These are phyloP conservation scores for Taiwanofungus camphoratus DNA, from an alignment of 1,284 basidiomycete genomes.

Conservation along the genomic window DNA sequence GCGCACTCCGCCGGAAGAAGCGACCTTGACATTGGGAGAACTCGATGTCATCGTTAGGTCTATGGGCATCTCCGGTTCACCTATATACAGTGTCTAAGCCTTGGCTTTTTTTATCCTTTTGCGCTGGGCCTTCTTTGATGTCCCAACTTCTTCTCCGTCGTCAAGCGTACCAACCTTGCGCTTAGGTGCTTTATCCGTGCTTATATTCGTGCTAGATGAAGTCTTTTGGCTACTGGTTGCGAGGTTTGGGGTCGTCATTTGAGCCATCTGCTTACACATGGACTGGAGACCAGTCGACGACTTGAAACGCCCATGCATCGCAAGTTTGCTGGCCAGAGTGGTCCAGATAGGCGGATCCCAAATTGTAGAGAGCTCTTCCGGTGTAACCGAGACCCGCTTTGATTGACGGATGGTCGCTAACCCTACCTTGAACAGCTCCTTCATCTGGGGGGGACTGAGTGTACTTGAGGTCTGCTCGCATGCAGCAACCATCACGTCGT, in stretches of 20 bases:
- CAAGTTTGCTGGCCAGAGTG: conserved; percentile 31
- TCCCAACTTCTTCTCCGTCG: conserved; percentile 24
- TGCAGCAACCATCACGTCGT: conserved; percentile 46
- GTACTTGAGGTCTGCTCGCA: conserved; percentile 41
- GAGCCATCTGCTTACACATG: conserved; percentile 44
- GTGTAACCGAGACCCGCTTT: conserved; percentile 34
- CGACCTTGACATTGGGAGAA: conserved; percentile 8
- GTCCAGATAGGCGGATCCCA: conserved; percentile 45
- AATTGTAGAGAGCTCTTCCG: conserved; percentile 22
- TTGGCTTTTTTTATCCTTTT: conserved; percentile 47
- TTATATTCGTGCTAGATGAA: conserved; percentile 15
- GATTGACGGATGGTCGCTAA: conserved; percentile 65
- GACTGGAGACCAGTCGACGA: conserved; percentile 38
- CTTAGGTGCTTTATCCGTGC: conserved; percentile 13
- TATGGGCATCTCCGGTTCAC: conserved; percentile 7
- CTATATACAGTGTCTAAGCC: conserved; percentile 13
- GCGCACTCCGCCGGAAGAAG: conserved; percentile 3
- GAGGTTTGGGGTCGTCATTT: conserved; percentile 16
- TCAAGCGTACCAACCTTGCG: conserved; percentile 22
- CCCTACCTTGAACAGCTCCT: conserved; percentile 75
- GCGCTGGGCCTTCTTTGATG: conserved; percentile 39
- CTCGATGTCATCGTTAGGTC: conserved; percentile 13
- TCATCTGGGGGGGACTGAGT: conserved; percentile 66
- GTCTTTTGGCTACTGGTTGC: conserved; percentile 27
- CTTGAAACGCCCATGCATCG: conserved; percentile 38